Evolutionary conservation across 2,329 filamentous ascomycete species (phyloP).

Genomic region (Aspergillus spinulosporus): DNA sequence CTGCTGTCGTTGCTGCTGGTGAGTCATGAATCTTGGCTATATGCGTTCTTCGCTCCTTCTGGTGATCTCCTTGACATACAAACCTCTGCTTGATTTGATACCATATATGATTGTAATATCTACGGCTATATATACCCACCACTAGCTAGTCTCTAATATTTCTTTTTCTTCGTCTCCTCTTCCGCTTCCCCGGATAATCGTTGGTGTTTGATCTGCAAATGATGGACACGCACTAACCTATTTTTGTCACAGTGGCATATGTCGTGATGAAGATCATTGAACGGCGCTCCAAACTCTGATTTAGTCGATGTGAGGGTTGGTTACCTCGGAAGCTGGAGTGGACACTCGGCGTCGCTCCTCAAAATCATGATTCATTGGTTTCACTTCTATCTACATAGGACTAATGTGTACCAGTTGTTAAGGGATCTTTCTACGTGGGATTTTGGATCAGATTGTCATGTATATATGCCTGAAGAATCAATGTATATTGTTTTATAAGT

Average conservation of each 20-base stretch:
- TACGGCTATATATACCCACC: not conserved
- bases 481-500: too few relatives aligned
- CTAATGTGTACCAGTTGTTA: too few relatives aligned
- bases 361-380: not conserved
- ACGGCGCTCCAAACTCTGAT: constrained; percentile 9
- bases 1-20: constrained; percentile 7
- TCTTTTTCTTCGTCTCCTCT: not conserved
- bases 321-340: not conserved
- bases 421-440: too few relatives aligned
- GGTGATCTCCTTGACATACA: not conserved
- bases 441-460: too few relatives aligned
- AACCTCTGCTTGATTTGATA: not conserved
- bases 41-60: not conserved
- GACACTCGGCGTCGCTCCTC: not conserved
- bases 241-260: constrained; percentile 1
- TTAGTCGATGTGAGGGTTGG: not conserved
- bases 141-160: constrained; percentile 1
- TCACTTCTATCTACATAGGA: not conserved
- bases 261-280: constrained; percentile 7
- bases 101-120: constrained; percentile 1
- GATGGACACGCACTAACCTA: constrained; percentile 1
- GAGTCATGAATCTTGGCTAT: not conserved
- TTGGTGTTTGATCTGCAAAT: not conserved
- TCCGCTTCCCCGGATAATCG: not conserved
- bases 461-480: too few relatives aligned